Percentiles rank a stretch among this genome's conserved stretches.
These are phyloP conservation scores for Lithospermum erythrorhizon DNA, from an alignment of 257 asterid species.

Conservation along the genomic window DNA sequence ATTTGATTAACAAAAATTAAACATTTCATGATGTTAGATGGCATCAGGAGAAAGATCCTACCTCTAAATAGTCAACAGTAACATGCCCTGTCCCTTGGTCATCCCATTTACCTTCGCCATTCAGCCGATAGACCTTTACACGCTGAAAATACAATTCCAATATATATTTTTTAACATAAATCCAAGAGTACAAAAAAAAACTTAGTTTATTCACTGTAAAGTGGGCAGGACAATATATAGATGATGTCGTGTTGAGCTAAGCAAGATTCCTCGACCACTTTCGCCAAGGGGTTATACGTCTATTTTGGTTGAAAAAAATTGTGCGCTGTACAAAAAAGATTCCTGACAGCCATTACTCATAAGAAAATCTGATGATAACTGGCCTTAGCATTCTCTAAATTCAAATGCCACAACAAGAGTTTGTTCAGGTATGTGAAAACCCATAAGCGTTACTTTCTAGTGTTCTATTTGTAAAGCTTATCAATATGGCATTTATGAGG, in stretches of 20 bases:
- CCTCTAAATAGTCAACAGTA: constrained; percentile 83
- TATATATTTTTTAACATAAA: neutral
- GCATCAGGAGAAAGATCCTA: constrained; percentile 10
- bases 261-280: neutral
- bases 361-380: neutral
- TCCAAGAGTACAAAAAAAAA: neutral
- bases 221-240: neutral
- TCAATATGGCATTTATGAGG: no score
- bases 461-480: no score
- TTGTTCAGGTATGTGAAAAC: no score
- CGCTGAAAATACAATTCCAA: constrained; percentile 44
- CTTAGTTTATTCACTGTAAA: neutral
- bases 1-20: neutral
- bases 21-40: neutral
- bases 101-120: constrained; percentile 95
- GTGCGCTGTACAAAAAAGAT: neutral
- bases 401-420: no score
- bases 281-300: neutral
- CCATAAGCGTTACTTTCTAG: no score
- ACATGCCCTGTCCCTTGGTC: constrained; percentile 99
- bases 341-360: neutral
- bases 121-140: constrained; percentile 88
- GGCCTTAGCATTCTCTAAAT: neutral
- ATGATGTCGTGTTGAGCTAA: neutral
- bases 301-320: neutral